Evolutionary conservation across 2,329 filamentous ascomycete species (phyloP), one percentile per base, ranked within the genome.

Genomic region (Beauveria asiatica): DNA sequence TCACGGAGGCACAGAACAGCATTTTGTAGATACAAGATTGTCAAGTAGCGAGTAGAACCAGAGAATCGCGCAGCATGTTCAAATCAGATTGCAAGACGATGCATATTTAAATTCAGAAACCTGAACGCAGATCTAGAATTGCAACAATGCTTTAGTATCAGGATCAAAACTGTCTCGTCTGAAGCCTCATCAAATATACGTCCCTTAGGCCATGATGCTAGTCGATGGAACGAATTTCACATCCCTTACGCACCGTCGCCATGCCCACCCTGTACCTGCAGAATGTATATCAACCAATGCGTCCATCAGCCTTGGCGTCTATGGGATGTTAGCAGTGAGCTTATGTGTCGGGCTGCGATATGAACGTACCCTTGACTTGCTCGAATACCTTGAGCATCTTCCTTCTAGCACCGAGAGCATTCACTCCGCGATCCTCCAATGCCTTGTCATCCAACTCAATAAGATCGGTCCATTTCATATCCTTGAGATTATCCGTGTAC

Each of bases 381-480:
- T 97, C 94, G 75, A 97, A 97, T 60, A 97, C 94, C 84, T 99
- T 99, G 63, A 99, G 79, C 90, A 99, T 95, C 83, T 99, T 99
- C 72, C 93, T 89, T 67, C 94, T 83, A 19, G 94, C 94, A 67
- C 94, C 94, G 60, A 97, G 83, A 58, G 94, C 94, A 73, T 96
- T 97, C 37, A 99, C 94, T 54, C 94, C 94, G 57, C 91, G 88
- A 27, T 91, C 89, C 76, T 97, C 93, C 64, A 99, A 79, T 53
- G 90, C 92, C 70, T 92, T 92, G 67, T 99, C 94, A 69, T 97
- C 91, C 67, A 99, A 79, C 73, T 94, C 89, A 62, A 99, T 80
- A 67, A 99, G 77, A 58, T 99, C 94, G 30, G 88, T 89, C 94
- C 94, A 99, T 69, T 94, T 92, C 80, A 97, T 85, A 70, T 97